phyloP scores from a whole-genome alignment of 805 yeast species.

The Kuraishia cidri region DNA sequence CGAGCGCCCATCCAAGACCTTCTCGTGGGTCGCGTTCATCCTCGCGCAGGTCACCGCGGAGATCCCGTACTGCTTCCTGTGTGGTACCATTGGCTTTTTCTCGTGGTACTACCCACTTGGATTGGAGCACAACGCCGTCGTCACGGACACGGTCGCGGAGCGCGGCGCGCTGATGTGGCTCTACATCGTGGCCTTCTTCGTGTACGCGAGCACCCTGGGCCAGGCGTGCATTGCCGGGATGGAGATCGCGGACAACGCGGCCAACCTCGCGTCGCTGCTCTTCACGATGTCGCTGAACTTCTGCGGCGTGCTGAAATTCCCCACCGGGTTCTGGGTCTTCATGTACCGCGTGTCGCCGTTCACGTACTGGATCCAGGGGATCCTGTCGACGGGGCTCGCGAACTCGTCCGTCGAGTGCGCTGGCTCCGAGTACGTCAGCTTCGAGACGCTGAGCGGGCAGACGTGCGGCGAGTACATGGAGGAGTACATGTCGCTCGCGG shows the following conservation, averaged over 20 bases:
- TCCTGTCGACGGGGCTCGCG: conserved; percentile 48
- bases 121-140: conserved; percentile 48
- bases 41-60: conserved; percentile 56
- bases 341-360: conserved; percentile 70
- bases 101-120: conserved; percentile 72
- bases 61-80: conserved; percentile 51
- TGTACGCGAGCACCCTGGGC: conserved; percentile 51
- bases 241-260: conserved; percentile 55
- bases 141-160: conserved; percentile 32
- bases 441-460: conserved; percentile 43
- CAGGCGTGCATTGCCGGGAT: conserved; percentile 51
- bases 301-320: conserved; percentile 69
- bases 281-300: conserved; percentile 59
- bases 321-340: conserved; percentile 68
- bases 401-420: conserved; percentile 38
- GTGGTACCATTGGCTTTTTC: conserved; percentile 55
- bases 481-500: conserved; percentile 23
- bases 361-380: conserved; percentile 53
- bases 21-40: conserved; percentile 57
- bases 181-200: conserved; percentile 32
- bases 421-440: conserved; percentile 31
- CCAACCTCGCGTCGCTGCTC: conserved; percentile 44
- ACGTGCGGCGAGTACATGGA: conserved; percentile 51
- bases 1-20: conserved; percentile 67
- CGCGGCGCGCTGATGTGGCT: conserved; percentile 49